Evolutionary conservation across 1,139 yeast species (phyloP).

Genomic region (Pichia sp.): DNA sequence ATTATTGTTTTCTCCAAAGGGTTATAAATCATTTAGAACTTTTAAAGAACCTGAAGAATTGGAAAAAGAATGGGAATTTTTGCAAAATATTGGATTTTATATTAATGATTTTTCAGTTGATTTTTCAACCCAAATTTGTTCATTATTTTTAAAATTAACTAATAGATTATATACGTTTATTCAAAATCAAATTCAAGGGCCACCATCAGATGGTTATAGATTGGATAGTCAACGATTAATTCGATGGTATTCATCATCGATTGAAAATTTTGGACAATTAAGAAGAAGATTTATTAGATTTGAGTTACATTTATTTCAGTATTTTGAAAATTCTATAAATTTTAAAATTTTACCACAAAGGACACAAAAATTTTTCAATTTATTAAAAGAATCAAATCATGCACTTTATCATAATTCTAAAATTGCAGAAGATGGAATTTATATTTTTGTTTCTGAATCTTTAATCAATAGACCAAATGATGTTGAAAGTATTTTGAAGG

Average conservation of each 20-base stretch:
- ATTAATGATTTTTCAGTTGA: constrained; percentile 83
- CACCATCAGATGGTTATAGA: constrained; percentile 40
- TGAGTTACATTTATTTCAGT: constrained; percentile 52
- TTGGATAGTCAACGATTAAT: constrained; percentile 54
- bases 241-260: constrained; percentile 74
- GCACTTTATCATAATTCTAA: constrained; percentile 60
- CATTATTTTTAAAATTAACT: constrained; percentile 59
- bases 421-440: constrained; percentile 64
- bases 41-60: constrained; percentile 90
- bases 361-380: constrained; percentile 49
- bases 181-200: constrained; percentile 62
- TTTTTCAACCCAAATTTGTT: constrained; percentile 70
- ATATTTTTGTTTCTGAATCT: constrained; percentile 62
- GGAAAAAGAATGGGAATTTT: constrained; percentile 68
- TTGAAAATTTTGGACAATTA: constrained; percentile 79
- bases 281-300: constrained; percentile 82
- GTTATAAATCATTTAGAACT: constrained; percentile 59
- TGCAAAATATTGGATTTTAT: constrained; percentile 66
- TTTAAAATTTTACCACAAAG: constrained; percentile 57
- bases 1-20: constrained; percentile 67
- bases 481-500: constrained; percentile 29
- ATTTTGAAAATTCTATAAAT: constrained; percentile 71
- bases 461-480: constrained; percentile 37
- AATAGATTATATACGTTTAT: constrained; percentile 66
- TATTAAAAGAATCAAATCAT: constrained; percentile 60